These are phyloP conservation scores for Plenodomus lindquistii DNA, from an alignment of 2,329 filamentous ascomycete genomes.

Conservation along the genomic window DNA sequence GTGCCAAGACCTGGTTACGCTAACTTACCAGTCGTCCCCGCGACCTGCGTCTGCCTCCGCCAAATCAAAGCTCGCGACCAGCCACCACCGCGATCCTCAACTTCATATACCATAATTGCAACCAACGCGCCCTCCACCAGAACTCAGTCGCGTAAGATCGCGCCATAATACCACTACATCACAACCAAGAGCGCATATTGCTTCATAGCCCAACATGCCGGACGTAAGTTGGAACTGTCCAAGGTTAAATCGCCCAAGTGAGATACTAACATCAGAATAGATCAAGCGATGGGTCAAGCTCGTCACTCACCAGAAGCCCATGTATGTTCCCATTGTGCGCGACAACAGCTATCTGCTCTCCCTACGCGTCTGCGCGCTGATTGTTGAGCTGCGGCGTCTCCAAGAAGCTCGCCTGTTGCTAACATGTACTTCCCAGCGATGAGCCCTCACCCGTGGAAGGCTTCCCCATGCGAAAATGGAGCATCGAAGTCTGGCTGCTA, in stretches of 20 bases:
- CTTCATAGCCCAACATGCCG: slow-evolving; percentile 44
- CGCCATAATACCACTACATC: not conserved
- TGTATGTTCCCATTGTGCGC: slow-evolving; percentile 62
- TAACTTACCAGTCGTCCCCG: slow-evolving; percentile 11
- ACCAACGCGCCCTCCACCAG: not conserved
- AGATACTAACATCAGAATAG: slow-evolving; percentile 46
- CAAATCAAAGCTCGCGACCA: slow-evolving; percentile 28
- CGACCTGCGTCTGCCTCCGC: slow-evolving; percentile 16
- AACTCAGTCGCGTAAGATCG: not conserved
- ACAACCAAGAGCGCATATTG: not conserved
- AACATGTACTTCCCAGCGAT: slow-evolving; percentile 56
- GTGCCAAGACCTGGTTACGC: slow-evolving; percentile 18
- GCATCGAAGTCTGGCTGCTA: slow-evolving; percentile 79
- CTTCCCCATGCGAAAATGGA: slow-evolving; percentile 93
- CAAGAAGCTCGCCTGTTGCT: slow-evolving; percentile 6
- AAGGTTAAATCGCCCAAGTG: not conserved
- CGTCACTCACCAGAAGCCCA: slow-evolving; percentile 86
- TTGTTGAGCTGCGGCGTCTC: not conserved
- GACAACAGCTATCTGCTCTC: slow-evolving; percentile 14
- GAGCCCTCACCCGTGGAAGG: slow-evolving; percentile 82
- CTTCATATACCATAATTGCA: slow-evolving; percentile 12
- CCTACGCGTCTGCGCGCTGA: slow-evolving; percentile 9
- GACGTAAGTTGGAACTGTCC: slow-evolving; percentile 43
- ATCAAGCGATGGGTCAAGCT: slow-evolving; percentile 88
- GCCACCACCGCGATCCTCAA: slow-evolving; percentile 19